Evolutionary conservation across 352 stramenopile species (phyloP).

Genomic region (Phytophthora pseudosyringae): DNA sequence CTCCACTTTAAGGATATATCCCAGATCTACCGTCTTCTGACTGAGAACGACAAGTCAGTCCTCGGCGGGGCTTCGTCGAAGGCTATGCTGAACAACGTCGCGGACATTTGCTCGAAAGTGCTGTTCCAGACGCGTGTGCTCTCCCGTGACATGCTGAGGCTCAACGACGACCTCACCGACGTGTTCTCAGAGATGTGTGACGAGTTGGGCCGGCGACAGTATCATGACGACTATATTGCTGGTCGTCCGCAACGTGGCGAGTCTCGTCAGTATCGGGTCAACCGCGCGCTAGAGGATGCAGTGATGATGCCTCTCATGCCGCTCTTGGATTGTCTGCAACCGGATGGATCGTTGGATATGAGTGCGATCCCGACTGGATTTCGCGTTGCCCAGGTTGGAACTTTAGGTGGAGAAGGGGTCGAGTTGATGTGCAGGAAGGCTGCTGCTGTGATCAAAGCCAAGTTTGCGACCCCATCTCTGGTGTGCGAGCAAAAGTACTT

Average conservation of each 20-base stretch:
- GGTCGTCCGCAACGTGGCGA: constrained; percentile 1
- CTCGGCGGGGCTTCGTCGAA: constrained; percentile 31
- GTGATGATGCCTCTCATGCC: constrained; percentile 37
- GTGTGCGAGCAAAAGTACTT: constrained; percentile 20
- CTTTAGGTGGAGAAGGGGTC: constrained; percentile 7
- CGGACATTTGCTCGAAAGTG: constrained; percentile 31
- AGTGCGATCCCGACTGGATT: constrained; percentile 5
- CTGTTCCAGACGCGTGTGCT: constrained; percentile 37
- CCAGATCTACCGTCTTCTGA: constrained; percentile 24
- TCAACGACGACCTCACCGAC: constrained; percentile 41
- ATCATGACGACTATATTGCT: constrained; percentile 32
- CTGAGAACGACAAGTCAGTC: constrained; percentile 26
- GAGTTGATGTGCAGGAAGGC: constrained; percentile 7
- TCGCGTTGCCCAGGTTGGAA: background rate
- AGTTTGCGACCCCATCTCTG: constrained; percentile 25
- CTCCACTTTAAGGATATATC: constrained; percentile 38
- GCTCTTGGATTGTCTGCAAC: constrained; percentile 38
- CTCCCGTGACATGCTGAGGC: constrained; percentile 41
- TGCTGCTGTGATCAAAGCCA: constrained; percentile 22
- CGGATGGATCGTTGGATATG: constrained; percentile 30
- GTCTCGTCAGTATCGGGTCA: constrained; percentile 27
- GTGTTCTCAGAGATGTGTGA: constrained; percentile 41
- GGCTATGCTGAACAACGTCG: constrained; percentile 21
- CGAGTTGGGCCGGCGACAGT: constrained; percentile 20
- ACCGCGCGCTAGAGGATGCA: constrained; percentile 24